phyloP scores from a whole-genome alignment of 441 rosid species.

The Adansonia grandidieri region DNA sequence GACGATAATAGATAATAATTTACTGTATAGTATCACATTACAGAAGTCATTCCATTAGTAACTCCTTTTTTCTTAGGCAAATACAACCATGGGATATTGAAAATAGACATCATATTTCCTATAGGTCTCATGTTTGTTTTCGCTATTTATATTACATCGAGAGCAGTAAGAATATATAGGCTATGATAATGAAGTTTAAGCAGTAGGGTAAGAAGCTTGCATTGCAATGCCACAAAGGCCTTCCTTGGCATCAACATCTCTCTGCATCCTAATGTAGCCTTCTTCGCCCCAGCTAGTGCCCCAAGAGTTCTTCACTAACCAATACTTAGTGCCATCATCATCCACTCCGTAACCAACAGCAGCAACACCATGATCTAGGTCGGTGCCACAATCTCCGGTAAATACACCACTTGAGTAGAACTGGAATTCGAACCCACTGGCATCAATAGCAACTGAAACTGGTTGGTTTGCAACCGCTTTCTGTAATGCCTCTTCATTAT shows the following conservation, averaged over 20 bases:
- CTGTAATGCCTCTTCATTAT: no score
- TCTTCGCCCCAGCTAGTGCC: slow-evolving; percentile 35
- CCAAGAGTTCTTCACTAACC: slow-evolving; percentile 43
- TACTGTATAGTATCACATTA: no score
- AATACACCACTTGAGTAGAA: no score
- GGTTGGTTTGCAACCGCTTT: background rate
- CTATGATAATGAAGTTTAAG: background rate
- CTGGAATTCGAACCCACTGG: background rate
- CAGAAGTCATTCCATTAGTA: no score
- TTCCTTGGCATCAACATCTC: slow-evolving; percentile 32
- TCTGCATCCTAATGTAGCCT: slow-evolving; percentile 21
- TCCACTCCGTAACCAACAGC: slow-evolving; percentile 33
- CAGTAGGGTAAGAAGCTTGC: no score
- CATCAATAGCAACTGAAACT: background rate
- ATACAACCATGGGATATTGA: no score
- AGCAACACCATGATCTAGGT: slow-evolving; percentile 38
- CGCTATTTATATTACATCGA: background rate
- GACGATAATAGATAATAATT: no score
- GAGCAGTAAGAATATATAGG: background rate
- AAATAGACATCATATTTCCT: no score
- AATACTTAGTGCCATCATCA: slow-evolving; percentile 24
- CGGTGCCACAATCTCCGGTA: no score
- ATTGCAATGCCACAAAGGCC: slow-evolving; percentile 33
- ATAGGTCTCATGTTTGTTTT: background rate
- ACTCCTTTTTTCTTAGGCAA: no score